Evolutionary conservation across 495 filamentous ascomycete species (phyloP).

Genomic region (Trichoderma gamsii): DNA sequence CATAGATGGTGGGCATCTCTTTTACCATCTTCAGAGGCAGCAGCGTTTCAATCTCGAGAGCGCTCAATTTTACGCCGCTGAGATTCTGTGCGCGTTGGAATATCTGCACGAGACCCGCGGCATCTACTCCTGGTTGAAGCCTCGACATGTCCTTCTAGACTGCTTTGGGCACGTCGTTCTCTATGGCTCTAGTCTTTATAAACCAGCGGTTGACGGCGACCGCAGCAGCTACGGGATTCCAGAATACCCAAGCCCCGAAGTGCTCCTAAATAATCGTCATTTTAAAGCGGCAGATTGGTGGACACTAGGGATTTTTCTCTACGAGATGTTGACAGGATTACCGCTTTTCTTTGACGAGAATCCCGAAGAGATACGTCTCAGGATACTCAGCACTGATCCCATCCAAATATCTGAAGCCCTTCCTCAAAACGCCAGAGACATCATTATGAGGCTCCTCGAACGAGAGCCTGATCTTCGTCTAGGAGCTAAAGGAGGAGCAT

Average conservation of each 20-base stretch:
- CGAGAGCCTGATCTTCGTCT: slow-evolving; percentile 65
- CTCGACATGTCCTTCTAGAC: slow-evolving; percentile 80
- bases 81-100: slow-evolving; percentile 77
- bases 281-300: slow-evolving; percentile 87
- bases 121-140: slow-evolving; percentile 72
- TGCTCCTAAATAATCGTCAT: slow-evolving; percentile 71
- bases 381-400: slow-evolving; percentile 69
- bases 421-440: slow-evolving; percentile 67
- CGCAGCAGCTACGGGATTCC: slow-evolving; percentile 80
- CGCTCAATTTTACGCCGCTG: slow-evolving; percentile 77
- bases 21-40: slow-evolving; percentile 78
- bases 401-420: slow-evolving; percentile 64
- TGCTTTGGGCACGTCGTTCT: slow-evolving; percentile 82
- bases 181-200: slow-evolving; percentile 82
- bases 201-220: slow-evolving; percentile 81
- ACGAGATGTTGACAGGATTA: slow-evolving; percentile 83
- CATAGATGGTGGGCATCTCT: slow-evolving; percentile 78
- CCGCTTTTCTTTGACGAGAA: slow-evolving; percentile 88
- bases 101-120: slow-evolving; percentile 83
- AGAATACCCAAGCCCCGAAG: slow-evolving; percentile 79
- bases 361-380: slow-evolving; percentile 82
- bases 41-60: slow-evolving; percentile 83
- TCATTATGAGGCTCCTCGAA: slow-evolving; percentile 67
- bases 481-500: slow-evolving; percentile 65
- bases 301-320: slow-evolving; percentile 80